These are phyloP conservation scores for Trypanosoma vivax DNA, from an alignment of 208 protist genomes.

Conservation along the genomic window DNA sequence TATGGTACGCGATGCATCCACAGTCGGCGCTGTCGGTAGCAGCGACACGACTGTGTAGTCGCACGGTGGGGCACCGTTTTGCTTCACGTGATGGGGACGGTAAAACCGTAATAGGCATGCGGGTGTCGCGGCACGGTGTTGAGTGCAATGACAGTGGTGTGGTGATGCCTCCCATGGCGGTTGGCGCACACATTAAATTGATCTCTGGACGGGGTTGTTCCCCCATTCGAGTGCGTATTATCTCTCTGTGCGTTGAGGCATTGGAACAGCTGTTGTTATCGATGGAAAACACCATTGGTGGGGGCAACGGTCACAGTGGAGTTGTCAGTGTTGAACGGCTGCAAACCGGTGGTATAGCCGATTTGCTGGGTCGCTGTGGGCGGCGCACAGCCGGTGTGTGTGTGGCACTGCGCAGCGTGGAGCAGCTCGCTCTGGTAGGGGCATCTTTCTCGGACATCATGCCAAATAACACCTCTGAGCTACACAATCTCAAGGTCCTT, in stretches of 20 bases:
- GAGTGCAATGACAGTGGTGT: not conserved
- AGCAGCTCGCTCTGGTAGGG: constrained; percentile 19
- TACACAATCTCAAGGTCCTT: constrained; percentile 22
- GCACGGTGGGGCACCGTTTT: not conserved
- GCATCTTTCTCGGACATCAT: constrained; percentile 10
- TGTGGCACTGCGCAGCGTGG: constrained; percentile 2
- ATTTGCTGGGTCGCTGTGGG: constrained; percentile 4
- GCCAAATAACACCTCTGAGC: constrained; percentile 24
- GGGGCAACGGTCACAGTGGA: not conserved
- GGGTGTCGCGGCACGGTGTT: not conserved
- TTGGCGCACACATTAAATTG: constrained; percentile 1
- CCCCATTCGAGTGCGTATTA: not conserved
- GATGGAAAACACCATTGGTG: not conserved
- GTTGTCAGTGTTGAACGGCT: constrained; percentile 1
- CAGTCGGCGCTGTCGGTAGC: constrained; percentile 1
- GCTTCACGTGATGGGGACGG: not conserved
- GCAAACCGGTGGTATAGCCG: constrained; percentile 6
- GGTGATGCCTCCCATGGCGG: not conserved
- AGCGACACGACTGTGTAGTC: not conserved
- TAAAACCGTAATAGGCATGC: not conserved
- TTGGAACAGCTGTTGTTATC: constrained; percentile 5
- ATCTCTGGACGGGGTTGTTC: not conserved
- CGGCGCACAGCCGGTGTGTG: not conserved
- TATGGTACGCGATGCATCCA: constrained; percentile 15
- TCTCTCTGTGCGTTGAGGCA: not conserved